Conservation (phyloP, 176 grass and related monocot species). For the Urochloa ruziziensis region DNA sequence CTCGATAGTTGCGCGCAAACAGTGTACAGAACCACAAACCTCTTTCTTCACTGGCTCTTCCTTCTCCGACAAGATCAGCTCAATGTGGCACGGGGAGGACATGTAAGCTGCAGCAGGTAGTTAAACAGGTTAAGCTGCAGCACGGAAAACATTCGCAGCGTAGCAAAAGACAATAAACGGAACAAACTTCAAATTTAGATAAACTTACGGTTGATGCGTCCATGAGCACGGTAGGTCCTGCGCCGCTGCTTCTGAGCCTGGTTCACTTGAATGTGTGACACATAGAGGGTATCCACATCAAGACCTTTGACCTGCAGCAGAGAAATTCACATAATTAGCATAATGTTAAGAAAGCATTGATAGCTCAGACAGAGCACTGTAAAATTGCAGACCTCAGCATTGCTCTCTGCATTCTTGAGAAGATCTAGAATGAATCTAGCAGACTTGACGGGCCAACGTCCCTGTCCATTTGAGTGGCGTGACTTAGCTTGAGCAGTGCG, state of each 20-base stretch:
- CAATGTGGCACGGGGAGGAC: constrained; percentile 83
- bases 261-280: constrained; percentile 77
- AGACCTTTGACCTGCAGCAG: constrained; percentile 57
- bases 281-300: constrained; percentile 73
- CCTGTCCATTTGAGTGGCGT: constrained; percentile 75
- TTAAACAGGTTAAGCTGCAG: not conserved
- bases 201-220: constrained; percentile 69
- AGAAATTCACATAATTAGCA: not conserved
- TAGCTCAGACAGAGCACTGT: not conserved
- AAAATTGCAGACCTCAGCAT: constrained; percentile 41
- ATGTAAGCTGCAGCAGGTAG: constrained; percentile 61
- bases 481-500: constrained; percentile 83
- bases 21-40: constrained; percentile 16
- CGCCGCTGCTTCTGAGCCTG: constrained; percentile 74
- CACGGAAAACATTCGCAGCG: not conserved
- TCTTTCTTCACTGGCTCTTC: constrained; percentile 84
- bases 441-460: constrained; percentile 86
- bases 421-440: constrained; percentile 79
- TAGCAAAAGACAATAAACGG: not conserved
- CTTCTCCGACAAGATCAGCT: constrained; percentile 78
- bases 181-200: not conserved
- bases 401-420: constrained; percentile 87
- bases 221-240: constrained; percentile 69
- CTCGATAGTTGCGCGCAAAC: not conserved
- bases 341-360: not conserved